A percentile compares a stretch with the other conserved stretches of the same genome.
Conservation (phyloP, 208 protist species). For the Wallacemonas sp. region DNA sequence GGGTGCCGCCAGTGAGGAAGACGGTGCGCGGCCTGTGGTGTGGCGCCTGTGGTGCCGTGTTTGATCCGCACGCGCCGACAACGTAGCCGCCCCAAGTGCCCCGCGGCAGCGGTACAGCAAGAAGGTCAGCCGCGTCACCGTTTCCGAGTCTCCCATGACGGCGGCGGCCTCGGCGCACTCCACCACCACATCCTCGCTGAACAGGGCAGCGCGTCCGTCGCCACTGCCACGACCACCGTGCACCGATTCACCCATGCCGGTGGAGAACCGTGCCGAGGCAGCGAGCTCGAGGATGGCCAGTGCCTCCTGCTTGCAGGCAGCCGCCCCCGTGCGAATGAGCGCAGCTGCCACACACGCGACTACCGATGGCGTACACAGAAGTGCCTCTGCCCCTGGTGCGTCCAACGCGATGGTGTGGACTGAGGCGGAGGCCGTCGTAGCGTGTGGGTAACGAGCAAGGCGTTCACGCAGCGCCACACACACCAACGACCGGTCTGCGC, state of each 20-base stretch:
- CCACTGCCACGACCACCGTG: background rate
- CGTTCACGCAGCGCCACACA: slow-evolving; percentile 6
- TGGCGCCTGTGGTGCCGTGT: slow-evolving; percentile 7
- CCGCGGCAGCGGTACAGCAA: slow-evolving; percentile 54
- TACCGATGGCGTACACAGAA: slow-evolving; percentile 24
- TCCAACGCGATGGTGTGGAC: background rate
- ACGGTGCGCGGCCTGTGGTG: background rate
- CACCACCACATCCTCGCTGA: slow-evolving; percentile 43
- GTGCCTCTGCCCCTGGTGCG: slow-evolving; percentile 17
- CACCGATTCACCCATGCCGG: background rate
- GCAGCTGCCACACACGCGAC: slow-evolving; percentile 32
- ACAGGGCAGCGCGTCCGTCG: slow-evolving; percentile 7
- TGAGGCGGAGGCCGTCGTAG: background rate
- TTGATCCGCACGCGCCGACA: slow-evolving; percentile 13
- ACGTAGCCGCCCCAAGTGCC: slow-evolving; percentile 19
- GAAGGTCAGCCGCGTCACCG: slow-evolving; percentile 66
- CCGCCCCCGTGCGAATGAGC: slow-evolving; percentile 26
- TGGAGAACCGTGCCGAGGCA: slow-evolving; percentile 28
- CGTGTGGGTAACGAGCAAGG: background rate
- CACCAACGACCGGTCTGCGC: background rate
- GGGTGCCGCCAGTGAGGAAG: background rate
- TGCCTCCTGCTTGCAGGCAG: slow-evolving; percentile 17
- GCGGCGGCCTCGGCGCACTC: slow-evolving; percentile 64
- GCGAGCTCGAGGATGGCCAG: slow-evolving; percentile 37
- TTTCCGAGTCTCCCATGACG: slow-evolving; percentile 48